phyloP scores from a whole-genome alignment of 1,139 yeast species.

The Debaryomyces singareniensis region DNA sequence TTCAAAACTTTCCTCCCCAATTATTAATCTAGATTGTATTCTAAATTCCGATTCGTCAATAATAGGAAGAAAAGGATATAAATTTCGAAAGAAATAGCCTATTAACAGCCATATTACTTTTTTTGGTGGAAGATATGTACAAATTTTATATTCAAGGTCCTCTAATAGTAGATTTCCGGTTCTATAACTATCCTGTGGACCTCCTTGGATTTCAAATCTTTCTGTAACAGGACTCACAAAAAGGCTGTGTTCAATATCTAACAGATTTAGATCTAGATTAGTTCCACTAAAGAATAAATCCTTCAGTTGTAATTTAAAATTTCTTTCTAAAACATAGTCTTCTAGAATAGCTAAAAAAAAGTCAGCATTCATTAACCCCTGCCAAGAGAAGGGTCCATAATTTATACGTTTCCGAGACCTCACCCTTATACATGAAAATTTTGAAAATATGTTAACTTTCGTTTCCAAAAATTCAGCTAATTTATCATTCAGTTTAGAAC shows the following conservation, averaged over 20 bases:
- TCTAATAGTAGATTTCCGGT: background rate
- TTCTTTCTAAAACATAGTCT: background rate
- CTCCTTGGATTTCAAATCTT: background rate
- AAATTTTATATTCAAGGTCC: background rate
- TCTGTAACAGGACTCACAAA: too few relatives aligned
- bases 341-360: background rate
- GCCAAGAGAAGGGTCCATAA: background rate
- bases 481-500: background rate
- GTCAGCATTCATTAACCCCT: background rate
- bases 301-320: too few relatives aligned
- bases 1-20: background rate
- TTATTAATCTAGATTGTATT: background rate
- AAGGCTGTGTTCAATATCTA: too few relatives aligned
- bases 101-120: background rate
- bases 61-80: background rate
- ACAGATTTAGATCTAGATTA: too few relatives aligned
- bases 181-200: background rate
- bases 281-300: background rate
- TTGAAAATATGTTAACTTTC: slow-evolving; percentile 23
- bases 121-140: background rate
- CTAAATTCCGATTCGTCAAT: background rate
- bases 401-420: slow-evolving; percentile 10
- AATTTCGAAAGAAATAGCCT: background rate
- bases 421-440: slow-evolving; percentile 19
- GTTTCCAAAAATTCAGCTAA: background rate